Percentiles rank a stretch among this genome's conserved stretches.
These are phyloP conservation scores for Aspergillus hiratsukae DNA, from an alignment of 2,329 filamentous ascomycete species.

Conservation along the genomic window DNA sequence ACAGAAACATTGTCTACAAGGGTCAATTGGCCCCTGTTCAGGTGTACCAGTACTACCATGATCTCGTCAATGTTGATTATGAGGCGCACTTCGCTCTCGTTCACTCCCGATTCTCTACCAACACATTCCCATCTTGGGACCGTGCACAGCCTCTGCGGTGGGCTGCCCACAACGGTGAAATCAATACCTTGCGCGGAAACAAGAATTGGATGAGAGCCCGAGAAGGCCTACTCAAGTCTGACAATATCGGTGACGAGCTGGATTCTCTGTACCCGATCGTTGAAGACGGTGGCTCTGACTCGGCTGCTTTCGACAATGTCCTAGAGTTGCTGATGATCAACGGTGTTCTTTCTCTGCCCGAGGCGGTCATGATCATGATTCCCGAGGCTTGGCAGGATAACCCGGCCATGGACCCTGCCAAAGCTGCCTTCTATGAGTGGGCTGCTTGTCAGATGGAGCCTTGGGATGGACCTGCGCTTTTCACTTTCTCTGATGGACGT, in stretches of 20 bases:
- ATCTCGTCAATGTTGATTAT: constrained; percentile 93
- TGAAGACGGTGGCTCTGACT: constrained; percentile 94
- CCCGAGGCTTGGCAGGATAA: constrained; percentile 98
- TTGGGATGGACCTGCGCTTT: constrained; percentile 94
- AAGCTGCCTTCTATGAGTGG: constrained; percentile 98
- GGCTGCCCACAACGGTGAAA: constrained; percentile 98
- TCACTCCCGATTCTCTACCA: constrained; percentile 95
- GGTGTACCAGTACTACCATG: constrained; percentile 97
- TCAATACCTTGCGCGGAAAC: constrained; percentile 94
- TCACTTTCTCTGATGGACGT: constrained; percentile 93
- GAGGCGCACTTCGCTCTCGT: constrained; percentile 96
- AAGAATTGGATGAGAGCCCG: constrained; percentile 99
- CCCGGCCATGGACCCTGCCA: constrained; percentile 82
- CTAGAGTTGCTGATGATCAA: constrained; percentile 92
- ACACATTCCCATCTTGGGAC: constrained; percentile 98
- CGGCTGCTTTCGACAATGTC: constrained; percentile 95
- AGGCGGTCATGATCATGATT: constrained; percentile 98
- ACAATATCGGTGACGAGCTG: constrained; percentile 87
- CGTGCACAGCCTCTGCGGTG: constrained; percentile 92
- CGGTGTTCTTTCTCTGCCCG: constrained; percentile 87
- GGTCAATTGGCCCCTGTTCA: constrained; percentile 90
- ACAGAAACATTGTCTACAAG: constrained; percentile 99
- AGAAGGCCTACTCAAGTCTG: constrained; percentile 90
- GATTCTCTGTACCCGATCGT: constrained; percentile 90
- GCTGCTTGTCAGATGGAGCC: constrained; percentile 98